A percentile compares a stretch with the other conserved stretches of the same genome.
Evolutionary conservation across 2,329 filamentous ascomycete genomes (phyloP).

Genomic region (Mycosphaerella sp.): DNA sequence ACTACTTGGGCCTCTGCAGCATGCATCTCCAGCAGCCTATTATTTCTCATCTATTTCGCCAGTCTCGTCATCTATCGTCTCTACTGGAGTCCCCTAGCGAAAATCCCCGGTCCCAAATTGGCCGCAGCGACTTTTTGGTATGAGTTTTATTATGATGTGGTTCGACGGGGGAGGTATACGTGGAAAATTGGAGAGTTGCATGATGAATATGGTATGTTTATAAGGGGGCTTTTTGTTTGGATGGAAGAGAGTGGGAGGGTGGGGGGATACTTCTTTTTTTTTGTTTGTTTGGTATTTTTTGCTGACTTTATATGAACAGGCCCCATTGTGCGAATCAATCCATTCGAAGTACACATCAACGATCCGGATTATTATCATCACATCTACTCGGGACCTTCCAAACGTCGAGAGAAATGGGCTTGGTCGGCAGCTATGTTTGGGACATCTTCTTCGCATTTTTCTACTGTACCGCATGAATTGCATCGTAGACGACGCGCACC

Average conservation of each 20-base stretch:
- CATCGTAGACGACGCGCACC: constrained; percentile 13
- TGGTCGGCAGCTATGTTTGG: constrained; percentile 15
- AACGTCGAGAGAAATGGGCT: constrained; percentile 17
- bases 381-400: constrained; percentile 22
- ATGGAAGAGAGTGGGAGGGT: too few species aligned
- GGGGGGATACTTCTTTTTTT: too few species aligned
- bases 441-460: constrained; percentile 4
- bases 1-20: not conserved
- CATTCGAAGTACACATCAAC: constrained; percentile 39
- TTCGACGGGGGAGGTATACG: constrained; percentile 12
- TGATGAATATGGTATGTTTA: constrained; percentile 10
- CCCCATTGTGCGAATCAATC: constrained; percentile 40
- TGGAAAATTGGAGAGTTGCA: constrained; percentile 15
- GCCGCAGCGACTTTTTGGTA: constrained; percentile 14
- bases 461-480: constrained; percentile 8
- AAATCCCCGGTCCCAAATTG: constrained; percentile 31
- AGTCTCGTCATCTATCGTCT: constrained; percentile 23
- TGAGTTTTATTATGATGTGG: constrained; percentile 17
- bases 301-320: constrained; percentile 21
- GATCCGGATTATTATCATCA: constrained; percentile 34
- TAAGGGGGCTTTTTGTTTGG: not conserved
- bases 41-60: not conserved
- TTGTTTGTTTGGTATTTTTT: too few species aligned
- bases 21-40: too few species aligned
- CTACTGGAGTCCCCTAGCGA: constrained; percentile 31